These are phyloP conservation scores for Hortaea werneckii DNA, from an alignment of 2,329 filamentous ascomycete species.

Conservation along the genomic window DNA sequence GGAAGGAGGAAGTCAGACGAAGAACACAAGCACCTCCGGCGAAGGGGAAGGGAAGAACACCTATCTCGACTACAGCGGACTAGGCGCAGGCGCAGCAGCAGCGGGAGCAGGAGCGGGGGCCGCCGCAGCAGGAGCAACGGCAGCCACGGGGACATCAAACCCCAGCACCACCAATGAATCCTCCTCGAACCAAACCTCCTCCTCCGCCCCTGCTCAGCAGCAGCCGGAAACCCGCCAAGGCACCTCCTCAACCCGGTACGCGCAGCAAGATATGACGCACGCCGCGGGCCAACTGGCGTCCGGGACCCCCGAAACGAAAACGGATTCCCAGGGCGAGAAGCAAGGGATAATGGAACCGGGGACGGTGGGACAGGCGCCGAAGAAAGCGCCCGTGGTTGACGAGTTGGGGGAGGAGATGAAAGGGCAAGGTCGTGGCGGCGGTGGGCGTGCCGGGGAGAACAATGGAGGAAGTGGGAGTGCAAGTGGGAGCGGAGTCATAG, in stretches of 20 bases:
- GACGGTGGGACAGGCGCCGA: slow-evolving; percentile 40
- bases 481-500: slow-evolving; percentile 16
- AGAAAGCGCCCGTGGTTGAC: slow-evolving; percentile 31
- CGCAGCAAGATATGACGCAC: slow-evolving; percentile 34
- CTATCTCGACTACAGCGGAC: no score
- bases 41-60: no score
- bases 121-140: no score
- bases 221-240: slow-evolving; percentile 25
- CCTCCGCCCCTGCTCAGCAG: no score
- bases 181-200: no score
- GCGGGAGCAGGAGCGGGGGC: no score
- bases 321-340: slow-evolving; percentile 36
- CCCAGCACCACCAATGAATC: no score
- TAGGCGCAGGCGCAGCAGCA: no score
- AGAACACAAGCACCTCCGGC: neutral
- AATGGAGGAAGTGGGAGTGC: neutral
- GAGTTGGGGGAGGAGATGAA: slow-evolving; percentile 20
- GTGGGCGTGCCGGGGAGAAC: no score
- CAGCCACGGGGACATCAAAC: no score
- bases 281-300: slow-evolving; percentile 32
- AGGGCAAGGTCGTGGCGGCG: slow-evolving; percentile 7
- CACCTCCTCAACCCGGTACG: slow-evolving; percentile 32
- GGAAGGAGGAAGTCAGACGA: neutral
- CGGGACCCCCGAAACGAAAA: slow-evolving; percentile 33
- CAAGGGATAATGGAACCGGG: slow-evolving; percentile 37